These are phyloP conservation scores for Fraxinus excelsior DNA, from an alignment of 257 asterid species.

Conservation along the genomic window DNA sequence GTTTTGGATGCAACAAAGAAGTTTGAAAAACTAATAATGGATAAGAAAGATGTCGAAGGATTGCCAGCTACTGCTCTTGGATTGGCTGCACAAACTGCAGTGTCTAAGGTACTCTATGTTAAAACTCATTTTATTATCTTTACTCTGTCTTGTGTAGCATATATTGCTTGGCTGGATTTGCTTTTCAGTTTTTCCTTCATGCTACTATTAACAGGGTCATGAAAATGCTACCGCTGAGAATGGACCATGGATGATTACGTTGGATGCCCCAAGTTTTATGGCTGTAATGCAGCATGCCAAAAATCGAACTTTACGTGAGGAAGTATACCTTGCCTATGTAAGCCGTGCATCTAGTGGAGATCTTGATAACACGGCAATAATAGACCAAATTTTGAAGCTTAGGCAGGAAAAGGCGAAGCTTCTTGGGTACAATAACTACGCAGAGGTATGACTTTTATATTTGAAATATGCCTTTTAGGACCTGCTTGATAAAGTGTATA, in stretches of 20 bases:
- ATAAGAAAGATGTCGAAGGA: conserved; percentile 88
- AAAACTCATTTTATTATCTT: conserved; percentile 7
- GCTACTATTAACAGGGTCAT: conserved; percentile 64
- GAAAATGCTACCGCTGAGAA: conserved; percentile 88
- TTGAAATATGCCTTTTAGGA: conserved; percentile 17
- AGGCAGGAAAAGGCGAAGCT: conserved; percentile 92
- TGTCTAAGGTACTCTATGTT: conserved; percentile 63
- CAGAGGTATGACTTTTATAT: conserved; percentile 63
- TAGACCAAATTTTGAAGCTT: conserved; percentile 86
- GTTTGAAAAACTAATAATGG: conserved; percentile 83
- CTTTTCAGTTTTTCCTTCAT: conserved; percentile 20
- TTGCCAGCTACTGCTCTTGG: conserved; percentile 89
- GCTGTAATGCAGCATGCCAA: conserved; percentile 91
- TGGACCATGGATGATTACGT: conserved; percentile 93
- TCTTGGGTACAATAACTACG: conserved; percentile 90
- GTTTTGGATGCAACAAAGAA: conserved; percentile 96
- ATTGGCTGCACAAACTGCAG: conserved; percentile 96
- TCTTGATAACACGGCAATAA: conserved; percentile 75
- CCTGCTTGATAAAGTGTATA: conserved; percentile 29
- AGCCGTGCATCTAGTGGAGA: conserved; percentile 94
- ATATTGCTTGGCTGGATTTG: background rate
- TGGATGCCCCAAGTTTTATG: conserved; percentile 89
- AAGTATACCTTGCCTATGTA: conserved; percentile 83
- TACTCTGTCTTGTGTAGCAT: conserved; percentile 15
- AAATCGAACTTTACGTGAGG: conserved; percentile 87